Evolutionary conservation across 192 early-diverging fungal genomes (phyloP), one percentile per base, ranked within the genome.

Genomic region (Dissophora ornata): DNA sequence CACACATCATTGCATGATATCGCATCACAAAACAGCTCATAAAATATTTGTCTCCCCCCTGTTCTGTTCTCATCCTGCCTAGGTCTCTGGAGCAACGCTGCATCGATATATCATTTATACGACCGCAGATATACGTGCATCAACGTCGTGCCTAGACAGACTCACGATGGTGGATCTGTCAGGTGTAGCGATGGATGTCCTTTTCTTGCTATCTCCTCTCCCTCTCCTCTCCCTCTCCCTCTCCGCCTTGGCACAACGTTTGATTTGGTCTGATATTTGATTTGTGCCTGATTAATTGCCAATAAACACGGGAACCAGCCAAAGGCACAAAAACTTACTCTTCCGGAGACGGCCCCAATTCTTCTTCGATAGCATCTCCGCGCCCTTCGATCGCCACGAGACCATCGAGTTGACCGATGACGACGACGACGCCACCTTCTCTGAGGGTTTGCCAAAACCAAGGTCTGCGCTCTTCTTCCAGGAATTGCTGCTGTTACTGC

Each of bases 361-460:
- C 53, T 77, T 77, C 25, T 77, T 77, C 34, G 73, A 67, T 0
- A 77, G 34, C 45, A 77, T 77, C 58, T 77, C 73, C 3, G 73
- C 69, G 4, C 69, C 73, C 38, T 57, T 67, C 34, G 73, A 77
- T n/a, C 73, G 57, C 73, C 73, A 77, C n/a, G 73, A 77, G 36
- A 60, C 58, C 73, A 77, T 46, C n/a, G 73, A 67, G 25, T 67
- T 59, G 50, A 66, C 73, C 18, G 73, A 77, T 18, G 73, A 59
- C 0, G 73, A 61, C 3, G 63, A 77, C 2, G 73, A 67, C 5
- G 33, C 46, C 2, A 67, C 22, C 25, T 36, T 67, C 28, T 77
- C 73, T n/a, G 44, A 9, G 36, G 62, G 34, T 24, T 60, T 54
- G 8, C 21, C 12, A 5, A 38, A 22, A 2, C 49, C 50, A 21